A percentile compares a stretch with the other conserved stretches of the same genome.
phyloP scores from a whole-genome alignment of 805 yeast species.

The Ogataea philodendri region DNA sequence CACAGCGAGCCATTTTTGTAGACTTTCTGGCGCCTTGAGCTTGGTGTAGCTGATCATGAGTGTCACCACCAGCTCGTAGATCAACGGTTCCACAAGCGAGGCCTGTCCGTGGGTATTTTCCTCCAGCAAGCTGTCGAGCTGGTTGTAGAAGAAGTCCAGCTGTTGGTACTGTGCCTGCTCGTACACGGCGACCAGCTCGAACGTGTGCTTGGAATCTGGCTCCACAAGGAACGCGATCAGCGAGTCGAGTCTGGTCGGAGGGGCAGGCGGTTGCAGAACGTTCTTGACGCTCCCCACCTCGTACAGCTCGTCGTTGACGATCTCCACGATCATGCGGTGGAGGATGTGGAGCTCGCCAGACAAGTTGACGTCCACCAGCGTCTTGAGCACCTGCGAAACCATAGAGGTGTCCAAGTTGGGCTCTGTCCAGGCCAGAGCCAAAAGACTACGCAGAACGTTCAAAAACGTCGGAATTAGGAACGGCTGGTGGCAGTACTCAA shows the following conservation, averaged over 20 bases:
- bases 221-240: constrained; percentile 16
- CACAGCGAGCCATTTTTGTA: constrained; percentile 27
- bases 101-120: constrained; percentile 13
- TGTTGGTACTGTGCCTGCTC: constrained; percentile 12
- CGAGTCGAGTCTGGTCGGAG: constrained; percentile 2
- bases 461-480: constrained; percentile 60
- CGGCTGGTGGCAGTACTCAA: constrained; percentile 84
- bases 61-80: constrained; percentile 25
- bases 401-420: constrained; percentile 12
- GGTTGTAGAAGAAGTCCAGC: constrained; percentile 27
- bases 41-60: constrained; percentile 27
- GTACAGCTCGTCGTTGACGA: constrained; percentile 19
- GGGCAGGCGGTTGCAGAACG: constrained; percentile 5
- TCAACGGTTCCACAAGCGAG: constrained; percentile 17
- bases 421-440: constrained; percentile 20
- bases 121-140: constrained; percentile 17
- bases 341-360: constrained; percentile 23
- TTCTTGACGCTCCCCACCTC: constrained; percentile 7
- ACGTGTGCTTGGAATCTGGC: constrained; percentile 13
- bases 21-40: constrained; percentile 19
- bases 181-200: constrained; percentile 26
- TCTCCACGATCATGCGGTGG: constrained; percentile 17
- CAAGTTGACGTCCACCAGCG: constrained; percentile 21
- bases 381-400: constrained; percentile 20
- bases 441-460: constrained; percentile 38